Percentiles rank a stretch among this genome's conserved stretches.
These are phyloP conservation scores for Yamadazyma sp. DNA, from an alignment of 805 yeast genomes.

Conservation along the genomic window DNA sequence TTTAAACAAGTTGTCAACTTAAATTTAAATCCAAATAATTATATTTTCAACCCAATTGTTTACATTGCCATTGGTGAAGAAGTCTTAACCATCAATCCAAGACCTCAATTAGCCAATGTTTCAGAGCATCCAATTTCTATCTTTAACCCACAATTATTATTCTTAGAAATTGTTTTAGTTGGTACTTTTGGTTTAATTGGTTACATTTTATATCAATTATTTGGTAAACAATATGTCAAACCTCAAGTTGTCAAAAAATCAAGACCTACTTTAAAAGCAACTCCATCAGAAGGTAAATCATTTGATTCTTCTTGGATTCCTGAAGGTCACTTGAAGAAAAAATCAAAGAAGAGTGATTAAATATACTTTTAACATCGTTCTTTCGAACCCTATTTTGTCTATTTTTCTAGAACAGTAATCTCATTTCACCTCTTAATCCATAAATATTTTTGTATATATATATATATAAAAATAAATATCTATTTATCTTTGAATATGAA, in stretches of 20 bases:
- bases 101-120: conserved; percentile 56
- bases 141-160: conserved; percentile 68
- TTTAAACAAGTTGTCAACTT: conserved; percentile 62
- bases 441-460: too few relatives aligned
- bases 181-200: conserved; percentile 48
- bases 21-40: conserved; percentile 55
- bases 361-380: not conserved
- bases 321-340: conserved; percentile 45
- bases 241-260: conserved; percentile 31
- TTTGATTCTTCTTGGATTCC: conserved; percentile 59
- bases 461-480: too few relatives aligned
- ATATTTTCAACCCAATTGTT: conserved; percentile 57
- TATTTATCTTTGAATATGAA: too few relatives aligned
- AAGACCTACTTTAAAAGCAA: conserved; percentile 14
- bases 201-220: conserved; percentile 44
- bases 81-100: conserved; percentile 53
- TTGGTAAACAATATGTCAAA: conserved; percentile 42
- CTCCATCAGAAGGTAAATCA: conserved; percentile 20
- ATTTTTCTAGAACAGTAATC: too few relatives aligned
- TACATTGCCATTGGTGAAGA: conserved; percentile 50
- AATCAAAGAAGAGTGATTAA: conserved; percentile 23
- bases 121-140: conserved; percentile 64
- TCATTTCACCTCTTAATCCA: too few relatives aligned
- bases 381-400: too few relatives aligned
- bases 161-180: conserved; percentile 55